Percentiles rank a stretch among this genome's conserved stretches.
Evolutionary conservation across 1,139 yeast genomes (phyloP).

Genomic region (Debaryomyces sp.): DNA sequence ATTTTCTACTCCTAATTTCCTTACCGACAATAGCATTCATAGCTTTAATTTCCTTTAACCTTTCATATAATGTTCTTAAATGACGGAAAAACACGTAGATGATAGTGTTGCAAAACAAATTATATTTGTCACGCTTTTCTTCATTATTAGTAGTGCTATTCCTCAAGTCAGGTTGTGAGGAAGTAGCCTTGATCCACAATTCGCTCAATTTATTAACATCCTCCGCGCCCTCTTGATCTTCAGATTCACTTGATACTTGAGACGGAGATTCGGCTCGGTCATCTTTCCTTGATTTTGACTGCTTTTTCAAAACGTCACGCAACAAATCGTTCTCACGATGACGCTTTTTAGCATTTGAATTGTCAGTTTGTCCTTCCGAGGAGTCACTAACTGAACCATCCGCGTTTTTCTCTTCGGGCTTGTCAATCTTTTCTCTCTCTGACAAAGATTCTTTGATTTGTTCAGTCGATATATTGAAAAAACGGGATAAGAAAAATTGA

Average conservation of each 20-base stretch:
- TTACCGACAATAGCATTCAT: constrained; percentile 67
- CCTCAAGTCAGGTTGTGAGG: constrained; percentile 25
- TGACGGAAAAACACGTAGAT: constrained; percentile 90
- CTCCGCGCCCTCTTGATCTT: constrained; percentile 38
- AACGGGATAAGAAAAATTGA: constrained; percentile 67
- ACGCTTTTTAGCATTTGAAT: constrained; percentile 44
- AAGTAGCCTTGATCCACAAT: constrained; percentile 60
- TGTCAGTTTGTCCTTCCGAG: constrained; percentile 12
- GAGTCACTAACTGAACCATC: constrained; percentile 11
- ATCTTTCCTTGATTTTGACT: constrained; percentile 52
- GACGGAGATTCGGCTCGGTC: constrained; percentile 39
- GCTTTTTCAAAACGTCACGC: constrained; percentile 72
- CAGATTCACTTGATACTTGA: constrained; percentile 33
- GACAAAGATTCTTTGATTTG: constrained; percentile 29
- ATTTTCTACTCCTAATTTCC: constrained; percentile 67
- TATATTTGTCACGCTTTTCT: constrained; percentile 54
- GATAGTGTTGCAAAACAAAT: constrained; percentile 88
- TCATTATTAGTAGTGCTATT: constrained; percentile 24
- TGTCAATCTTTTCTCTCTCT: constrained; percentile 21
- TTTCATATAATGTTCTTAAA: constrained; percentile 76
- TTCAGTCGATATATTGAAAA: constrained; percentile 58
- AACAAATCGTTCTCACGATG: constrained; percentile 67
- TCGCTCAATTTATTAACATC: constrained; percentile 65
- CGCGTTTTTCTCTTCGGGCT: constrained; percentile 15
- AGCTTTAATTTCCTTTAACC: constrained; percentile 75